A percentile compares a stretch with the other conserved stretches of the same genome.
Evolutionary conservation across 306 rosid species (phyloP).

Genomic region (Rubus idaeus): DNA sequence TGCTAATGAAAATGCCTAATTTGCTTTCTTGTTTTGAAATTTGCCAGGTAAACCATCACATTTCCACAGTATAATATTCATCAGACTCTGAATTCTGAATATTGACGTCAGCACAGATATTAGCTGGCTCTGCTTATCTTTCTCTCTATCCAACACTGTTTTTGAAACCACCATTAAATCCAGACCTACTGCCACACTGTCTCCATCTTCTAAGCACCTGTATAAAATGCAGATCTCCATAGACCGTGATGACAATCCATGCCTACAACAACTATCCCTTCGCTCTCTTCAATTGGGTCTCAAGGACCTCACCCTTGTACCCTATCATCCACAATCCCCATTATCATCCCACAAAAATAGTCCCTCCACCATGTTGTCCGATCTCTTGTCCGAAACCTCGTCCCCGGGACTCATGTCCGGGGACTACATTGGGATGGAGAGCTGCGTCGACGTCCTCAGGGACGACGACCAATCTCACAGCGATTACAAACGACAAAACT

Average conservation of each 20-base stretch:
- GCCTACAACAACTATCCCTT: neutral
- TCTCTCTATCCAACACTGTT: slow-evolving; percentile 28
- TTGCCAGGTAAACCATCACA: slow-evolving; percentile 25
- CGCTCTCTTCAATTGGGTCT: neutral
- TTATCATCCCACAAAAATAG: neutral
- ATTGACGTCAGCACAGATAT: slow-evolving; percentile 18
- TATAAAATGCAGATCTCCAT: slow-evolving; percentile 12
- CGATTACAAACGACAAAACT: neutral
- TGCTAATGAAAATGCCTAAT: neutral
- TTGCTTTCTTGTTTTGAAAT: neutral
- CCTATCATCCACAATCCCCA: slow-evolving; percentile 1
- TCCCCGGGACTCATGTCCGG: slow-evolving; percentile 18
- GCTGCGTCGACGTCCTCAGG: slow-evolving; percentile 48
- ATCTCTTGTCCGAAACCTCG: neutral
- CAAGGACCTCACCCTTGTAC: neutral
- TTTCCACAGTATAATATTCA: neutral
- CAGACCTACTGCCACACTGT: slow-evolving; percentile 7
- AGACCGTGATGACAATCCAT: neutral
- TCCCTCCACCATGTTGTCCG: slow-evolving; percentile 13
- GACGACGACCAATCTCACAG: neutral
- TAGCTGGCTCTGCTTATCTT: slow-evolving; percentile 40
- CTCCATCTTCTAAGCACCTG: slow-evolving; percentile 4
- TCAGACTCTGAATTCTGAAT: slow-evolving; percentile 20
- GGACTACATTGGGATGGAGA: slow-evolving; percentile 63
- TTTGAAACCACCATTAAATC: neutral